Evolutionary conservation across 352 stramenopile species (phyloP).

Genomic region (Phytophthora colocasiae): DNA sequence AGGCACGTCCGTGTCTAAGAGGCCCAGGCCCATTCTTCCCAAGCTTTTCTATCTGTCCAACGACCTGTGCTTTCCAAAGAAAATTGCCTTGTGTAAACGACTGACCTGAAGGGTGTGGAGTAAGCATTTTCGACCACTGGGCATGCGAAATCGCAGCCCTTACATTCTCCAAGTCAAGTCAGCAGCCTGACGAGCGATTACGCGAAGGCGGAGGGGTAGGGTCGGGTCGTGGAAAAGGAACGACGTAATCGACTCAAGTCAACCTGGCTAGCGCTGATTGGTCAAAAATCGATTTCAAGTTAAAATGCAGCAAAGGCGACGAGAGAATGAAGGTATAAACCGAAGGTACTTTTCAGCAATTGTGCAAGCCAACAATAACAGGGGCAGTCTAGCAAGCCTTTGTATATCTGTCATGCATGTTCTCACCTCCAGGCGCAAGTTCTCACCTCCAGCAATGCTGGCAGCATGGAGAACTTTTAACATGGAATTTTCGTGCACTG

Average conservation of each 20-base stretch:
- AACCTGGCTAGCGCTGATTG: conserved; percentile 7
- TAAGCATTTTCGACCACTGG: conserved; percentile 17
- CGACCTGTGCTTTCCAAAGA: conserved; percentile 18
- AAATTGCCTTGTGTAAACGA: conserved; percentile 27
- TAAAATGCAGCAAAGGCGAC: conserved; percentile 8
- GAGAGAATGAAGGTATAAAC: neutral
- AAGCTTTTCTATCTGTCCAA: conserved; percentile 10
- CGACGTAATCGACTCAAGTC: conserved; percentile 15
- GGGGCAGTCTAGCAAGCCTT: too few relatives aligned
- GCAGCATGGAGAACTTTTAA: too few relatives aligned
- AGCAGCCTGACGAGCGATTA: conserved; percentile 16
- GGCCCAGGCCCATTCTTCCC: conserved; percentile 21
- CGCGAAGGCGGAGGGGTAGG: conserved; percentile 20
- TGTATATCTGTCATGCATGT: too few relatives aligned
- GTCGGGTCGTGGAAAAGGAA: neutral
- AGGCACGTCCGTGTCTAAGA: conserved; percentile 24
- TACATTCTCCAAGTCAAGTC: conserved; percentile 21
- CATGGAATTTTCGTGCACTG: too few relatives aligned
- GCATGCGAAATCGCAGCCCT: neutral
- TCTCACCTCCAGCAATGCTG: too few relatives aligned
- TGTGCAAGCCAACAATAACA: too few relatives aligned
- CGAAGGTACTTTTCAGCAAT: conserved; percentile 5
- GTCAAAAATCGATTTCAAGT: conserved; percentile 4
- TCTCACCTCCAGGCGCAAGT: too few relatives aligned
- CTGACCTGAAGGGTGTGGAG: conserved; percentile 13